Conservation (phyloP, 306 rosid species). For the Lathyrus oleraceus region DNA sequence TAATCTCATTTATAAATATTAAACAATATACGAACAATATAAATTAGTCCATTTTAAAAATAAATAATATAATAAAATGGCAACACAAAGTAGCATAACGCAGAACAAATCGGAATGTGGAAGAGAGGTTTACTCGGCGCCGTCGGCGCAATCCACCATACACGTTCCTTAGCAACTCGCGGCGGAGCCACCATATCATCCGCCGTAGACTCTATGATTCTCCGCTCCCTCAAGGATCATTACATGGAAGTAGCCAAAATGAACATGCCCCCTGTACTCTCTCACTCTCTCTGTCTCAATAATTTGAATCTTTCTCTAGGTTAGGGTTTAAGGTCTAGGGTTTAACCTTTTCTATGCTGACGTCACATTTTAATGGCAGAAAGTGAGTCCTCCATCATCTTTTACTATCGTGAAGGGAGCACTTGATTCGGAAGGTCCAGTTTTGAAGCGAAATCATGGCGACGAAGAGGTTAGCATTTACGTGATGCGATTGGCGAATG, state of each 20-base stretch:
- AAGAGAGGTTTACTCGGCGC: constrained; percentile 48
- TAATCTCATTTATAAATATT: too few species aligned
- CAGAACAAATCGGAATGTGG: constrained; percentile 48
- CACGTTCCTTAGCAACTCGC: constrained; percentile 28
- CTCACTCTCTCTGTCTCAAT: constrained; percentile 12
- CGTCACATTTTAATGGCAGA: constrained; percentile 42
- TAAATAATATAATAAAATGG: too few species aligned
- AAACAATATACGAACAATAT: too few species aligned
- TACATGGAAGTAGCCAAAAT: constrained; percentile 76
- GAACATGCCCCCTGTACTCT: constrained; percentile 79
- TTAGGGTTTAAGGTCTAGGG: constrained; percentile 38
- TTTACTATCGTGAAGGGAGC: constrained; percentile 77
- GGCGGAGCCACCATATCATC: constrained; percentile 45
- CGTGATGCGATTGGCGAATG: constrained; percentile 62
- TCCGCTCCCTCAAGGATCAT: constrained; percentile 92
- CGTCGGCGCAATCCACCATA: constrained; percentile 40
- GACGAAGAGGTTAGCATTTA: constrained; percentile 69
- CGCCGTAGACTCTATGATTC: constrained; percentile 73
- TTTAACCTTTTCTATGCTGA: not conserved
- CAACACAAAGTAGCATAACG: not conserved
- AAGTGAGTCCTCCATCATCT: constrained; percentile 72
- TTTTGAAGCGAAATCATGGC: constrained; percentile 57
- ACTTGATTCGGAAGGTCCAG: constrained; percentile 71
- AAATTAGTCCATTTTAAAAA: too few species aligned
- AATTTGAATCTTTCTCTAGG: not conserved